Base-by-base conservation (phyloP, 371 early-diverging fungal genomes). In the Mucor saturninus region DNA sequence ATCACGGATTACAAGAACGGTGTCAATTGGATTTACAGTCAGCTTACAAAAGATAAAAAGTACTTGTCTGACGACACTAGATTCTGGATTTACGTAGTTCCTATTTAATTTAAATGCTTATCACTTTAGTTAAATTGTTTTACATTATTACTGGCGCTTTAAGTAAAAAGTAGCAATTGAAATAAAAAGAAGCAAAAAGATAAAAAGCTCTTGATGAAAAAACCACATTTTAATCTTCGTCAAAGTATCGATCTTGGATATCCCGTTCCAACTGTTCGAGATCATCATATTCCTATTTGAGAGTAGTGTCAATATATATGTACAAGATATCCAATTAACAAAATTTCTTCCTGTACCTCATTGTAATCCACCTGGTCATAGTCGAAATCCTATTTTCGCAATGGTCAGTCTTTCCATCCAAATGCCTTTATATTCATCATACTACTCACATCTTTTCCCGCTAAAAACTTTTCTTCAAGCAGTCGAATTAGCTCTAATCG, bases 161-260 rank as follows among this genome's bases (percentile, higher is more conserved):
- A 21, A 21, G 21, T 21, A 21, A 21, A 21, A 21, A 21, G 21
- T 21, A 21, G 0, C 1, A 21, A 21, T 21, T 21, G 21, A 21
- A 21, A 21, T 21, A 21, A 21, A 21, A 21, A 21, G 21, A 21
- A 21, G 21, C 21, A 21, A 21, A 0, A 21, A 21, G 21, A 21
- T 21, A 21, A 21, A 21, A 21, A 21, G 21, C 21, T 21, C 21
- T 21, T 21, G 21, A 21, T 21, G 21, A 21, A 21, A 21, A 21
- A 21, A 21, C 21, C 21, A 30, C 28, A 5, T 30, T 7, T 53
- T 68, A 65, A 56, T 79, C 79, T 42, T 69, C 72, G 59, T 80
- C 79, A 65, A 83, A 83, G 54, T 83, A 83, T 35, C 50, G 61
- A 56, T 83, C 83, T 49, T 81, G 81, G 4, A 74, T 67, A 45